phyloP scores from a whole-genome alignment of 2,329 filamentous ascomycete genomes.

The Aspergillus sp. region DNA sequence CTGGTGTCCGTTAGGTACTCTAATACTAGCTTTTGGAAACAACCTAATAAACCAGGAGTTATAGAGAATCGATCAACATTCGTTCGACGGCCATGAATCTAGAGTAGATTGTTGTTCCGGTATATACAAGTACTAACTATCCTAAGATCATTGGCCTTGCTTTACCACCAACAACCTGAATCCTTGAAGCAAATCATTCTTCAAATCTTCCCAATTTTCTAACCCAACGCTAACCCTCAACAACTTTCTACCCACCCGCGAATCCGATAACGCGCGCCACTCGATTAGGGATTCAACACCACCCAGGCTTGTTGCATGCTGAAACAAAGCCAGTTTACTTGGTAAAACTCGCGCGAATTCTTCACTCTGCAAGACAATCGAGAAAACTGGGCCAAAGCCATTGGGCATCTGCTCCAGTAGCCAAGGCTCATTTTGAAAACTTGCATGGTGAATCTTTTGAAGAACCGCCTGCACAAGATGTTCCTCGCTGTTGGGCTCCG shows the following conservation, averaged over 20 bases:
- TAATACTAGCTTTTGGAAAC: too few relatives aligned
- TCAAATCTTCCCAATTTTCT: conserved; percentile 81
- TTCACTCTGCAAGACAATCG: conserved; percentile 63
- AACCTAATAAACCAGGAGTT: too few relatives aligned
- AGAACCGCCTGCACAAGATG: conserved; percentile 56
- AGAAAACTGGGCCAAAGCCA: conserved; percentile 87
- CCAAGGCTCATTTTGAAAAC: conserved; percentile 75
- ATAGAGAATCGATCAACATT: too few relatives aligned
- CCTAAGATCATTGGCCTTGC: not conserved
- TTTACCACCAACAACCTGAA: conserved; percentile 45
- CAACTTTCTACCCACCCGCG: conserved; percentile 67
- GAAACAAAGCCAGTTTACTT: conserved; percentile 76
- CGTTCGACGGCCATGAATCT: too few relatives aligned
- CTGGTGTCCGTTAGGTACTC: too few relatives aligned
- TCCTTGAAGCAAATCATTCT: conserved; percentile 68
- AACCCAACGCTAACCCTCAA: conserved; percentile 82
- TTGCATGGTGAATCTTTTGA: conserved; percentile 70
- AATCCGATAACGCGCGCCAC: conserved; percentile 88
- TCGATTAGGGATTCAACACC: conserved; percentile 95
- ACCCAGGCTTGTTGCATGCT: conserved; percentile 90
- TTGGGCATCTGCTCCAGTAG: conserved; percentile 82
- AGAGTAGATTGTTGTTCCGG: too few relatives aligned
- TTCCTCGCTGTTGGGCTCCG: conserved; percentile 41
- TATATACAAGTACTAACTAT: too few relatives aligned
- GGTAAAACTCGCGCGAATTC: conserved; percentile 68